These are phyloP conservation scores for Blastocystis sp. DNA, from an alignment of 352 stramenopile genomes.

Conservation along the genomic window DNA sequence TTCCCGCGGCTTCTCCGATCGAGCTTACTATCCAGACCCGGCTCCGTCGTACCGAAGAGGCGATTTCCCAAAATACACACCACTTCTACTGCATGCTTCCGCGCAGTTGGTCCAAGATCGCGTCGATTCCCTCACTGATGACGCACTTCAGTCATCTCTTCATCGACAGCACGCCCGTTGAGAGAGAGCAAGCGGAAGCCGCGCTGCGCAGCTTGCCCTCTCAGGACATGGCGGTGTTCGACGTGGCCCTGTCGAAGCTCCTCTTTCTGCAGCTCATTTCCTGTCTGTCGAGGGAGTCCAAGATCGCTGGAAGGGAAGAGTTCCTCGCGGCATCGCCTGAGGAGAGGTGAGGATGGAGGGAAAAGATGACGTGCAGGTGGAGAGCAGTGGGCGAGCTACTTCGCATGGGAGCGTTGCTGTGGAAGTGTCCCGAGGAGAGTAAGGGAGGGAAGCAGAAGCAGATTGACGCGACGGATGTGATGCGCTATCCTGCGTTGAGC, in stretches of 20 bases:
- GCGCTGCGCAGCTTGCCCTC: neutral
- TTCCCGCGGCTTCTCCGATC: neutral
- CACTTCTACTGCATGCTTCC: neutral
- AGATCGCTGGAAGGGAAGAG: slow-evolving; percentile 1
- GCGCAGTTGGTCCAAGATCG: neutral
- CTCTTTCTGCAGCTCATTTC: slow-evolving; percentile 45
- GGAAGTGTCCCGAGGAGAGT: neutral
- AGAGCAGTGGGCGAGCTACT: neutral
- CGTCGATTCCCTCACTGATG: neutral
- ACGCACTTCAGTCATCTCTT: slow-evolving; percentile 1
- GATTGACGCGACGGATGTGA: neutral
- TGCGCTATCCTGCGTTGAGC: neutral
- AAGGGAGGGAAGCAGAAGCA: neutral
- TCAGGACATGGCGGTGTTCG: neutral
- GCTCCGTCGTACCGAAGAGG: neutral
- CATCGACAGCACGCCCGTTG: neutral
- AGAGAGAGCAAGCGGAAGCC: neutral
- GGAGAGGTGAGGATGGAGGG: neutral
- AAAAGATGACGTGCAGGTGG: neutral
- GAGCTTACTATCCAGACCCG: neutral
- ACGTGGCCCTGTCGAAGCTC: neutral
- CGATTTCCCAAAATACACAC: neutral
- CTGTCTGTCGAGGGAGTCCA: neutral
- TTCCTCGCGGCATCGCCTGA: neutral
- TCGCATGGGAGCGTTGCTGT: slow-evolving; percentile 38